Conservation (phyloP, 73 alveolate genomes). For the Paramecium tetraurelia region DNA sequence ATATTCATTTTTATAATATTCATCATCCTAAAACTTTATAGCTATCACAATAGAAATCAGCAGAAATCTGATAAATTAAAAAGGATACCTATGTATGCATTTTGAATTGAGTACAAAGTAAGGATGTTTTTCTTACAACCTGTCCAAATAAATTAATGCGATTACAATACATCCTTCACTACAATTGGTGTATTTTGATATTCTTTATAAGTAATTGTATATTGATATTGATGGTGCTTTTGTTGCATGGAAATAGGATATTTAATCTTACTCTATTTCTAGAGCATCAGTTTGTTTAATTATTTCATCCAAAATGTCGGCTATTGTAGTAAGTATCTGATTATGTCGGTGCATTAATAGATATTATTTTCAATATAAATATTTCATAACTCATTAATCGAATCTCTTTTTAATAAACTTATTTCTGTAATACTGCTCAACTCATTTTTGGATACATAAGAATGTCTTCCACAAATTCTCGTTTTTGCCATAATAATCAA, state of each 20-base stretch:
- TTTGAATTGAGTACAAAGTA: constrained; percentile 53
- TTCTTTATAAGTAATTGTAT: constrained; percentile 64
- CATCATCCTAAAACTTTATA: constrained; percentile 78
- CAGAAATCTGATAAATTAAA: constrained; percentile 69
- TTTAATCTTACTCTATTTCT: not conserved
- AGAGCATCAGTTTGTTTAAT: constrained; percentile 17
- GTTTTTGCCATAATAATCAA: not conserved
- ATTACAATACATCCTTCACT: constrained; percentile 66
- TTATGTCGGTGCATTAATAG: constrained; percentile 67
- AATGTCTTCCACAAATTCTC: not conserved
- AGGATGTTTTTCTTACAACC: constrained; percentile 62
- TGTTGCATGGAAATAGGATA: constrained; percentile 45
- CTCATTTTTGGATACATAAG: not conserved
- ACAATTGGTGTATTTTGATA: constrained; percentile 69
- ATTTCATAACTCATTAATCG: not conserved
- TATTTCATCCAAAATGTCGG: constrained; percentile 14
- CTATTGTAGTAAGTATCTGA: not conserved
- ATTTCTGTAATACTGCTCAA: not conserved
- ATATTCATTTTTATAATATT: constrained; percentile 65
- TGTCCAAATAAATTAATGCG: constrained; percentile 73
- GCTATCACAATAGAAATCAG: constrained; percentile 74
- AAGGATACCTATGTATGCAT: constrained; percentile 68
- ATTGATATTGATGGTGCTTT: constrained; percentile 72
- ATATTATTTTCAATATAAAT: not conserved
- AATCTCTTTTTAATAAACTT: not conserved